These are phyloP conservation scores for Pichia cephalocereana DNA, from an alignment of 805 yeast genomes.

Conservation along the genomic window DNA sequence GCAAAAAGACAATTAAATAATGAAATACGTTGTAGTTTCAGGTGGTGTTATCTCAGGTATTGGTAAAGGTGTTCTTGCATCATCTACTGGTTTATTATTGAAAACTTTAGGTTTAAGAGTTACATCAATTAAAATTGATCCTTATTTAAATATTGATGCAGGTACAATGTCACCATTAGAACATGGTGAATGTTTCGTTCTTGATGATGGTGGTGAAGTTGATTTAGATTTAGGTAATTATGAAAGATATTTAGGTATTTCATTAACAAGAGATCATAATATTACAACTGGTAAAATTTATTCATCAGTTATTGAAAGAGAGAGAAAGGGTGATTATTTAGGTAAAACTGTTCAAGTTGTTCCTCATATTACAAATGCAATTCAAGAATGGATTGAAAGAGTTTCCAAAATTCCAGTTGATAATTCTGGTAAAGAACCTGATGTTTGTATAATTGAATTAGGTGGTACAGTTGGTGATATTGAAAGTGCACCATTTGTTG, in stretches of 20 bases:
- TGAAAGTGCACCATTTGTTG: constrained; percentile 97
- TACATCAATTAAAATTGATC: constrained; percentile 96
- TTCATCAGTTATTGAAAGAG: constrained; percentile 86
- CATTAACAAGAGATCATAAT: constrained; percentile 89
- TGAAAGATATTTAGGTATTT: constrained; percentile 91
- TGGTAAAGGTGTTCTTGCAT: constrained; percentile 97
- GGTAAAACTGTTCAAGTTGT: constrained; percentile 99
- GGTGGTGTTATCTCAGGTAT: constrained; percentile 99
- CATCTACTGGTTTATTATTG: constrained; percentile 90
- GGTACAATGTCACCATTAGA: constrained; percentile 99
- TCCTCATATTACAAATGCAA: constrained; percentile 94
- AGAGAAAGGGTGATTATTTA: constrained; percentile 92
- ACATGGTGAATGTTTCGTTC: constrained; percentile 97
- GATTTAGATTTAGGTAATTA: constrained; percentile 97
- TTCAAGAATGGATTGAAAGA: constrained; percentile 97
- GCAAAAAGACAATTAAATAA: constrained; percentile 18
- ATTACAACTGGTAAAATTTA: constrained; percentile 98
- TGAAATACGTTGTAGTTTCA: constrained; percentile 99
- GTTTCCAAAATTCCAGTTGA: constrained; percentile 92
- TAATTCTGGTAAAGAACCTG: constrained; percentile 79
- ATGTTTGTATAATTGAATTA: constrained; percentile 91
- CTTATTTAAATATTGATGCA: constrained; percentile 98
- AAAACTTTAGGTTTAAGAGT: constrained; percentile 92
- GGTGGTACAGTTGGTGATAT: constrained; percentile 99
- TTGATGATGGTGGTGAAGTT: constrained; percentile 98